Evolutionary conservation across 73 alveolate genomes (phyloP).

Genomic region (Blepharisma japonicum): DNA sequence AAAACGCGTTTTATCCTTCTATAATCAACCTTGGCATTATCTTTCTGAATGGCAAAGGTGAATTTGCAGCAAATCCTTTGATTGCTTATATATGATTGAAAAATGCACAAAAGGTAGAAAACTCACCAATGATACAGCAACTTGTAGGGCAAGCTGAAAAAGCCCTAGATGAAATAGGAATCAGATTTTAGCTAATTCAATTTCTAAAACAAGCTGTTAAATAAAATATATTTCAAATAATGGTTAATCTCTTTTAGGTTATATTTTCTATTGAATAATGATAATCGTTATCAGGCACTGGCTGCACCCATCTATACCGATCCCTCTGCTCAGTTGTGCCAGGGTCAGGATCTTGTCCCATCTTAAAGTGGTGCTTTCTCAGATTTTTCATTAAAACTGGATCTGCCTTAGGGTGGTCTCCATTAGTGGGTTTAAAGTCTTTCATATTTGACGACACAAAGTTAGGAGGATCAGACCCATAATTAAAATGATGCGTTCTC

Average conservation of each 20-base stretch:
- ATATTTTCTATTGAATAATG: too few species aligned
- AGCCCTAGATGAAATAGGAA: neutral
- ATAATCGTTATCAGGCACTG: constrained; percentile 13
- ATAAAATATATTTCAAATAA: too few species aligned
- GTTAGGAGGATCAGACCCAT: neutral
- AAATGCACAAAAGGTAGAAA: constrained; percentile 10
- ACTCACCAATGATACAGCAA: neutral
- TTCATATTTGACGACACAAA: constrained; percentile 1
- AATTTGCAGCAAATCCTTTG: constrained; percentile 13
- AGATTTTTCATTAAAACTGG: neutral
- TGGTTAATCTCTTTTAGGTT: too few species aligned
- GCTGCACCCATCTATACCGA: constrained; percentile 9
- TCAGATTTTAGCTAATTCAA: neutral
- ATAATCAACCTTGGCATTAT: constrained; percentile 22
- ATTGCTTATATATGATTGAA: constrained; percentile 19
- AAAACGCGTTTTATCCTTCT: constrained; percentile 21
- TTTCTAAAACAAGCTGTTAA: too few species aligned
- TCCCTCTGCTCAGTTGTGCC: constrained; percentile 10
- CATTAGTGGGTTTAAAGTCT: neutral
- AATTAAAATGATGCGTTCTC: constrained; percentile 6
- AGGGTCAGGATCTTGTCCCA: neutral
- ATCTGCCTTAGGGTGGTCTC: neutral
- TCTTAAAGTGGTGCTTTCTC: constrained; percentile 7
- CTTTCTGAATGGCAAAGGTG: constrained; percentile 5
- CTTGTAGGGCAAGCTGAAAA: neutral